Conservation (phyloP, 164 flowering plant genomes). For the Magnolia changhungtana region DNA sequence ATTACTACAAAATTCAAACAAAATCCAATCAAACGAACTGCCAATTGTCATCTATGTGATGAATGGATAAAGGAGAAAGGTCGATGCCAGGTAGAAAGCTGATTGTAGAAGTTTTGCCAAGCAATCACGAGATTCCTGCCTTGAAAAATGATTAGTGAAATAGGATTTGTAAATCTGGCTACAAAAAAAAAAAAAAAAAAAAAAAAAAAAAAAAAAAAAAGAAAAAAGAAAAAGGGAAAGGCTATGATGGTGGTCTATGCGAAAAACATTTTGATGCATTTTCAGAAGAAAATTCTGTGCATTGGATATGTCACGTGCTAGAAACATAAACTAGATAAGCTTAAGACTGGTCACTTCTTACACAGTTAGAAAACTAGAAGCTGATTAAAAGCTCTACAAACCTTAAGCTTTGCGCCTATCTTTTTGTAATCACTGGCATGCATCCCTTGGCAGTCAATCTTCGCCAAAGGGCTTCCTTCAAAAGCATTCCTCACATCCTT, state of each 20-base stretch:
- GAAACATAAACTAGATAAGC: background rate
- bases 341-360: background rate
- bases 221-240: background rate
- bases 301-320: background rate
- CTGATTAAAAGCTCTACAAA: slow-evolving; percentile 20
- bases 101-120: background rate
- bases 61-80: no score
- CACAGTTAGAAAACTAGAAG: background rate
- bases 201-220: no score
- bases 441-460: slow-evolving; percentile 80
- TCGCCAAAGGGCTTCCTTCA: slow-evolving; percentile 81
- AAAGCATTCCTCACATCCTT: slow-evolving; percentile 87
- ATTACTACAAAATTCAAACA: background rate
- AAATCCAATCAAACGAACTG: background rate
- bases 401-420: slow-evolving; percentile 94
- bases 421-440: slow-evolving; percentile 90
- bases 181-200: no score
- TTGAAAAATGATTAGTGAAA: background rate
- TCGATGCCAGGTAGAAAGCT: background rate
- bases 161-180: background rate
- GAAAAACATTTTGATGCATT: no score
- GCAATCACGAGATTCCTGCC: background rate
- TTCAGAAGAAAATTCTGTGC: background rate
- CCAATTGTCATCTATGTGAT: no score
- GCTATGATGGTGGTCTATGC: background rate